Evolutionary conservation across 345 rosid species (phyloP).

Genomic region (Lenwebbia sp.): DNA sequence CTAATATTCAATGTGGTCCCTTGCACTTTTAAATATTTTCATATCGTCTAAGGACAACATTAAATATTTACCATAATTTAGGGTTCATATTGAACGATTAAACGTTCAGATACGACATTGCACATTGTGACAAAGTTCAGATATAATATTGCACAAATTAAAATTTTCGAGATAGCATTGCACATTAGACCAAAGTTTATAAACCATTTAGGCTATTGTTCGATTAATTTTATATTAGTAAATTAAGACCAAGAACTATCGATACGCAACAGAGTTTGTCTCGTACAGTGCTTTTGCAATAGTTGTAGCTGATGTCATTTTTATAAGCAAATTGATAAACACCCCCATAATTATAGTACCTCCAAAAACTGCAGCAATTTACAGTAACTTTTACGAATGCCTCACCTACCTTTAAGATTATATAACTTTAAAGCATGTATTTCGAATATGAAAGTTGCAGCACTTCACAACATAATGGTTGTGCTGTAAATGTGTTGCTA

Average conservation of each 20-base stretch:
- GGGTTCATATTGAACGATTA: not conserved
- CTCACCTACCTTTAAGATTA: fast-evolving
- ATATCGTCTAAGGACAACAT: not conserved
- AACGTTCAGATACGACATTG: not conserved
- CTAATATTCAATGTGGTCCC: not conserved
- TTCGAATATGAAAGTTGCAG: not conserved
- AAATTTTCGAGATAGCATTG: not conserved
- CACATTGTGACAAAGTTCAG: not conserved
- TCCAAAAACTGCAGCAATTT: not conserved
- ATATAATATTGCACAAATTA: too few relatives aligned
- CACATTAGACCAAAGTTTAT: fast-evolving
- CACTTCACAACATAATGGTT: too few relatives aligned
- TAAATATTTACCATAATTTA: not conserved
- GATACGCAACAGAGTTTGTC: too few relatives aligned
- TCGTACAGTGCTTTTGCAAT: not conserved
- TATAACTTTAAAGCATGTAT: not conserved
- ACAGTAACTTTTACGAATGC: not conserved
- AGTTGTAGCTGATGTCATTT: not conserved
- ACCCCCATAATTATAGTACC: not conserved
- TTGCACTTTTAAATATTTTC: fast-evolving
- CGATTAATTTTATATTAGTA: not conserved
- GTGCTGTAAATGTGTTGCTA: too few relatives aligned
- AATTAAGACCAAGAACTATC: not conserved
- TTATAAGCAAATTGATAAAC: not conserved
- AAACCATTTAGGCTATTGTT: fast-evolving